Evolutionary conservation across 169 alveolate genomes (phyloP).

Genomic region (Cytauxzoon felis): DNA sequence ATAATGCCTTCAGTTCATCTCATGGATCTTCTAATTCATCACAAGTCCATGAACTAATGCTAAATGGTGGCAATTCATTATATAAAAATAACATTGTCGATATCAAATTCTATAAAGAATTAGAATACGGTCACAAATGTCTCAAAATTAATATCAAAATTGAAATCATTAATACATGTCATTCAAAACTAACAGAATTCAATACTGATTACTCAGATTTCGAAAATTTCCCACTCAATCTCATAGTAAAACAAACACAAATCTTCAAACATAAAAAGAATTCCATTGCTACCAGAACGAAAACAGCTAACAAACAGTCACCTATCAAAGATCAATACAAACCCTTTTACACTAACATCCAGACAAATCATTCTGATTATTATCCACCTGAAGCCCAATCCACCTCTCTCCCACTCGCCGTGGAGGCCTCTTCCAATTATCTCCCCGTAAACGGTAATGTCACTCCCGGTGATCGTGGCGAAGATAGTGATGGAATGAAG

Average conservation of each 20-base stretch:
- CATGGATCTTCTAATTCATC: neutral
- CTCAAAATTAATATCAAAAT: slow-evolving; percentile 6
- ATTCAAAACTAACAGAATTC: neutral
- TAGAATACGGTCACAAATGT: neutral
- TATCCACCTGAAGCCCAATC: too few species aligned
- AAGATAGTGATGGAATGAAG: neutral
- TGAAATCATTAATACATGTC: slow-evolving; percentile 1
- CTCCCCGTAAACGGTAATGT: too few species aligned
- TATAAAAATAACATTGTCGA: neutral
- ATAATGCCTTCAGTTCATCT: too few species aligned
- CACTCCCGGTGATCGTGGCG: slow-evolving; percentile 3
- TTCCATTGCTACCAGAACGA: too few species aligned
- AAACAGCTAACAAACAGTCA: too few species aligned
- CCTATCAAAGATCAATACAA: too few species aligned
- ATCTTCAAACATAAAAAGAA: too few species aligned
- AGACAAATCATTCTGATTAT: too few species aligned
- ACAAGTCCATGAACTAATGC: neutral
- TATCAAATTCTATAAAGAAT: neutral
- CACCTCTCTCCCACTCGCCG: too few species aligned
- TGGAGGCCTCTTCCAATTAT: too few species aligned
- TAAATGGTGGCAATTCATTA: neutral
- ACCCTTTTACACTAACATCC: too few species aligned
- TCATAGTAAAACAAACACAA: too few species aligned
- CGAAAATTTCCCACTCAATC: slow-evolving; percentile 50
- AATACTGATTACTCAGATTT: slow-evolving; percentile 27